Evolutionary conservation across 2,329 filamentous ascomycete species (phyloP).

Genomic region (Arthrobotrys sinensis): DNA sequence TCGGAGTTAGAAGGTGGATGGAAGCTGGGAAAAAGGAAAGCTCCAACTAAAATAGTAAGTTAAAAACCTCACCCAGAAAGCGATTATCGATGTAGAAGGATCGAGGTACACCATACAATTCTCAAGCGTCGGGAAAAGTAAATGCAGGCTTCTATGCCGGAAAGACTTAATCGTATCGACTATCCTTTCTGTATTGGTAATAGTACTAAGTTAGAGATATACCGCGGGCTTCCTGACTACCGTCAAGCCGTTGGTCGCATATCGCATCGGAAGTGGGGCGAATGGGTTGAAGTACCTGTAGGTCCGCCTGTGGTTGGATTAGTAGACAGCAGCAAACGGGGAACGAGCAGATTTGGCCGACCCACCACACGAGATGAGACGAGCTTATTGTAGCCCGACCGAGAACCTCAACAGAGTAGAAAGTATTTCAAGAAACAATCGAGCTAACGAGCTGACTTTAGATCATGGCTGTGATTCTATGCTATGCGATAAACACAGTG

Average conservation of each 20-base stretch:
- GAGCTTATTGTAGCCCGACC: constrained; percentile 8
- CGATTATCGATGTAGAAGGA: constrained; percentile 12
- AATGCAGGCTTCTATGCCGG: constrained; percentile 19
- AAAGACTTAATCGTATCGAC: constrained; percentile 42
- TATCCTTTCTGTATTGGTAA: constrained; percentile 46
- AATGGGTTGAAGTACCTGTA: constrained; percentile 30
- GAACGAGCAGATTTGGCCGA: constrained; percentile 17
- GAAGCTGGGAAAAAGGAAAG: constrained; percentile 45
- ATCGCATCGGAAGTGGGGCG: constrained; percentile 59
- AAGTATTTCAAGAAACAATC: constrained; percentile 9
- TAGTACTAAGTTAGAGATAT: neutral
- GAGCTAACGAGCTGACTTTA: constrained; percentile 3
- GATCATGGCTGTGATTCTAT: constrained; percentile 18
- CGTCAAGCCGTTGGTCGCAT: constrained; percentile 53
- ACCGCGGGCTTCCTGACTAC: constrained; percentile 17
- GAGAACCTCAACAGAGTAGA: neutral
- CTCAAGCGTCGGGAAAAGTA: constrained; percentile 18
- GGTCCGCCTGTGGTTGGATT: constrained; percentile 15
- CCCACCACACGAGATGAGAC: constrained; percentile 16
- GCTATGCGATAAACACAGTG: constrained; percentile 12
- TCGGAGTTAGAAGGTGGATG: constrained; percentile 45
- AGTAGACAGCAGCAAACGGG: constrained; percentile 28
- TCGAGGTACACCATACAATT: constrained; percentile 20
- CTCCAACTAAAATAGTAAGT: constrained; percentile 37
- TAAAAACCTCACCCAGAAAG: constrained; percentile 48